phyloP scores from a whole-genome alignment of 345 rosid genomes.

The Barbarea vulgaris region DNA sequence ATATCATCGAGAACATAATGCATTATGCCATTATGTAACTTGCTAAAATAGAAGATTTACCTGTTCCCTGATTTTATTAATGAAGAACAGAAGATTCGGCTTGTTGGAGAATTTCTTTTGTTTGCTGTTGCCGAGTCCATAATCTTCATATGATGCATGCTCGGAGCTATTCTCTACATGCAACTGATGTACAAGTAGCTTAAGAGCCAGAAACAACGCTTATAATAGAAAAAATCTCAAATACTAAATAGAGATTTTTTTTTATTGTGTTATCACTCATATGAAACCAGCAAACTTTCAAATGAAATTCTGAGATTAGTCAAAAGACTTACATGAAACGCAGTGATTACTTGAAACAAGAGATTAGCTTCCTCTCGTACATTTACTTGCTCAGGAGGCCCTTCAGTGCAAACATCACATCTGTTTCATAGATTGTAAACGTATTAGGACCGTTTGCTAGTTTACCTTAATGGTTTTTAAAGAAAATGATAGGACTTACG shows the following conservation, averaged over 20 bases:
- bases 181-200: constrained; percentile 7
- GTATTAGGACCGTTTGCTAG: neutral
- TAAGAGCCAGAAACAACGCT: constrained; percentile 4
- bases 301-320: neutral
- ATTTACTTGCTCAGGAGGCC: constrained; percentile 68
- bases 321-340: constrained; percentile 49
- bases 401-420: constrained; percentile 77
- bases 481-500: constrained; percentile 47
- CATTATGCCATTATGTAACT: constrained; percentile 15
- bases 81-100: constrained; percentile 61
- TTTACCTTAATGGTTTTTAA: neutral
- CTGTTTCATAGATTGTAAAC: constrained; percentile 44
- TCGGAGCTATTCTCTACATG: constrained; percentile 41
- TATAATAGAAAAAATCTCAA: neutral
- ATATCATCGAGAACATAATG: constrained; percentile 26
- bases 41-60: constrained; percentile 38
- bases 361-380: constrained; percentile 68
- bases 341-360: constrained; percentile 67
- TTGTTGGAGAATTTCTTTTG: constrained; percentile 40
- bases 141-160: constrained; percentile 50
- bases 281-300: neutral
- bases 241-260: neutral
- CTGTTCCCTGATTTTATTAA: constrained; percentile 72
- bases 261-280: neutral
- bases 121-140: constrained; percentile 32